Percentiles rank a stretch among this genome's conserved stretches.
These are phyloP conservation scores for Solanum ahanhuiri DNA, from an alignment of 257 asterid species.

Conservation along the genomic window DNA sequence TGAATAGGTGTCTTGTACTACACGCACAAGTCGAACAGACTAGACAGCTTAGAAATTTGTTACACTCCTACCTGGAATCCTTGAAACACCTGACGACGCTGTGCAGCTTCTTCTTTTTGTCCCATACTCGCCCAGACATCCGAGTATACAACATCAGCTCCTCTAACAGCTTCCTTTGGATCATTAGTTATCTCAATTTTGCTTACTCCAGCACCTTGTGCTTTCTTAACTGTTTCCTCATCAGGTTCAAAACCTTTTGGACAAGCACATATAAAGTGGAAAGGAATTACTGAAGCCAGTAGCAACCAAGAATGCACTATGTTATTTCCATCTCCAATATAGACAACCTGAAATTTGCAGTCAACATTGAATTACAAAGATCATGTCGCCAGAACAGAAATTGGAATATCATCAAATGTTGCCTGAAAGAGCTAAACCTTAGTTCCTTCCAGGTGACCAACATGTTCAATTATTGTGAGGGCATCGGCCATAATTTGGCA, in stretches of 20 bases:
- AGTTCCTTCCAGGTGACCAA: slow-evolving; percentile 82
- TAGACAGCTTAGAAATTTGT: neutral
- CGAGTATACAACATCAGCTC: slow-evolving; percentile 91
- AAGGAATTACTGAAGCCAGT: slow-evolving; percentile 76
- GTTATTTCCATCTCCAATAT: slow-evolving; percentile 96
- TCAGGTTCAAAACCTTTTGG: slow-evolving; percentile 90
- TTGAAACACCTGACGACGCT: slow-evolving; percentile 73
- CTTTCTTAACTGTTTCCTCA: slow-evolving; percentile 47
- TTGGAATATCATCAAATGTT: neutral
- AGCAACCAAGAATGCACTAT: slow-evolving; percentile 91
- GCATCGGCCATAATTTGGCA: slow-evolving; percentile 99
- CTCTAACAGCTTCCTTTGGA: slow-evolving; percentile 83
- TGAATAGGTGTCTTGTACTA: neutral
- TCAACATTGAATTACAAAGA: neutral
- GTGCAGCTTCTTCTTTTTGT: slow-evolving; percentile 93
- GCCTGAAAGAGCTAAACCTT: slow-evolving; percentile 44
- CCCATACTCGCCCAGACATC: slow-evolving; percentile 99
- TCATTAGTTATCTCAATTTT: slow-evolving; percentile 75
- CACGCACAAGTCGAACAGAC: neutral
- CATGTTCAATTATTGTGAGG: slow-evolving; percentile 80
- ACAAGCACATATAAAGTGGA: slow-evolving; percentile 90
- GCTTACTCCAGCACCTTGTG: slow-evolving; percentile 66
- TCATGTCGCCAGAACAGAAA: neutral
- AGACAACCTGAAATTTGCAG: slow-evolving; percentile 58
- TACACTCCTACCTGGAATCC: slow-evolving; percentile 67